These are phyloP conservation scores for Diplotaxis tenuifolia DNA, from an alignment of 345 rosid species.

Conservation along the genomic window DNA sequence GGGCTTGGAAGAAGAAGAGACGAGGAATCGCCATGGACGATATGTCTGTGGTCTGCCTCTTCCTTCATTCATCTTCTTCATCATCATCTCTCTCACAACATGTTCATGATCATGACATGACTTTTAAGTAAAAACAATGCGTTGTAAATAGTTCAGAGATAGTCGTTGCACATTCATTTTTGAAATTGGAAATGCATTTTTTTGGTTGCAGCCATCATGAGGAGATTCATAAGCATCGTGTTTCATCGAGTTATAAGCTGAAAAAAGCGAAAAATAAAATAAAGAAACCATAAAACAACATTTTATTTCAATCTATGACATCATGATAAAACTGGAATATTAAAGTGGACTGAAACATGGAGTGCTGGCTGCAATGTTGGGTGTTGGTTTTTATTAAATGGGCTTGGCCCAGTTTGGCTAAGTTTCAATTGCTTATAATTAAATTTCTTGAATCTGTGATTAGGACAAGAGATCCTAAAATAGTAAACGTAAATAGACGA, in stretches of 20 bases:
- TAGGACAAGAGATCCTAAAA: conserved; percentile 1
- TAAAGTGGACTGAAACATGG: background rate
- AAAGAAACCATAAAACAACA: background rate
- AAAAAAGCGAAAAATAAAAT: background rate
- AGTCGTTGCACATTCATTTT: conserved; percentile 5
- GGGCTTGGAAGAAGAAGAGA: conserved; percentile 73
- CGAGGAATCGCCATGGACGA: conserved; percentile 85
- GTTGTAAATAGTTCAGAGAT: conserved; percentile 27
- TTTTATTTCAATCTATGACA: background rate
- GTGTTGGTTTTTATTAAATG: background rate
- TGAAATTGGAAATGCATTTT: background rate
- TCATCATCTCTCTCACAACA: conserved; percentile 26
- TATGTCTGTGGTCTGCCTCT: conserved; percentile 86
- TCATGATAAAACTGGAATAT: background rate
- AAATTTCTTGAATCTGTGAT: background rate
- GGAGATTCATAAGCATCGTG: background rate
- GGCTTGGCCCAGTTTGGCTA: conserved; percentile 4
- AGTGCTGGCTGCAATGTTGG: conserved; percentile 1
- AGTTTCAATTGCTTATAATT: background rate
- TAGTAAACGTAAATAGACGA: conserved; percentile 12
- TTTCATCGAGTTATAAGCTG: background rate
- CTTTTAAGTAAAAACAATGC: background rate
- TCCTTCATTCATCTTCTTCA: conserved; percentile 56
- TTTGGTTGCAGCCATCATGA: conserved; percentile 6
- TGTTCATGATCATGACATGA: conserved; percentile 11